A percentile compares a stretch with the other conserved stretches of the same genome.
These are phyloP conservation scores for Diaporthe ampelina DNA, from an alignment of 2,329 filamentous ascomycete genomes.

Conservation along the genomic window DNA sequence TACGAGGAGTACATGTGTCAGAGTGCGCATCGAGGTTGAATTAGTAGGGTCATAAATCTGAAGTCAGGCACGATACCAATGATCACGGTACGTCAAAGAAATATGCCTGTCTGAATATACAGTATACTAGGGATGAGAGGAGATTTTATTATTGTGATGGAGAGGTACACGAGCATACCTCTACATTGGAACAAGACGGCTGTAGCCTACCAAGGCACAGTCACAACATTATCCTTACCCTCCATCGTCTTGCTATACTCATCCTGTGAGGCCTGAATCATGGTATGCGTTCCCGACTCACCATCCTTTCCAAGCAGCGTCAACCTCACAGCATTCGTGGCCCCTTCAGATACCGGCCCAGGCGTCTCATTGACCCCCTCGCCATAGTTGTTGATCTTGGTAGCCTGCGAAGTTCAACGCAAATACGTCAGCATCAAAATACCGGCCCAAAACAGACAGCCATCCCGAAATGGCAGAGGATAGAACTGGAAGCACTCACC, in stretches of 20 bases:
- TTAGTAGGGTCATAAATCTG: too few species aligned
- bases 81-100: too few species aligned
- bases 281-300: slow-evolving; percentile 11
- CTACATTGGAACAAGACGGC: too few species aligned
- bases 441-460: rapidly evolving
- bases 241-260: slow-evolving; percentile 23
- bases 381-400: slow-evolving; percentile 23
- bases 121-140: background rate
- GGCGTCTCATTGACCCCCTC: background rate
- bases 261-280: slow-evolving; percentile 2
- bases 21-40: background rate
- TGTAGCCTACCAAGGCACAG: slow-evolving; percentile 8
- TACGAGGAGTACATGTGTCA: slow-evolving; percentile 2
- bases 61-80: too few species aligned
- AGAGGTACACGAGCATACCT: background rate
- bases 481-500: background rate
- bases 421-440: background rate
- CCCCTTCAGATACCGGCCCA: slow-evolving; percentile 15
- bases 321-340: slow-evolving; percentile 23
- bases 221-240: background rate
- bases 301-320: slow-evolving; percentile 27
- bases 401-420: background rate
- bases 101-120: too few species aligned
- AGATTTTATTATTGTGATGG: rapidly evolving
- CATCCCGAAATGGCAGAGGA: background rate